phyloP scores from a whole-genome alignment of 257 asterid species.

The Solanum medicagineum region DNA sequence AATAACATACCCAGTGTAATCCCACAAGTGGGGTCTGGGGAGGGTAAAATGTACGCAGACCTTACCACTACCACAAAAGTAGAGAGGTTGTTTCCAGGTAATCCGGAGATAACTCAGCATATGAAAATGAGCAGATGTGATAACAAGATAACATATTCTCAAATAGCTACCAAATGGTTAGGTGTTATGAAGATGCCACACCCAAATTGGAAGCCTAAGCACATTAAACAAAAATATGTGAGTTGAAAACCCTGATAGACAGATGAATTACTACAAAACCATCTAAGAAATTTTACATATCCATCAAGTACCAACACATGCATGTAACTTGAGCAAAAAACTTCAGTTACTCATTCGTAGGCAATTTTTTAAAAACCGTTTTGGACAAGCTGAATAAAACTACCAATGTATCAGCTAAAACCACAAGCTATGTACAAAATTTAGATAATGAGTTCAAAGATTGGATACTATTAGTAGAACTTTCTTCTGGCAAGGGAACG shows the following conservation, averaged over 20 bases:
- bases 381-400: background rate
- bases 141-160: background rate
- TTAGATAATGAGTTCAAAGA: background rate
- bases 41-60: no score
- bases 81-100: no score
- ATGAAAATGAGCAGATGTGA: background rate
- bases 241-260: background rate
- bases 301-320: background rate
- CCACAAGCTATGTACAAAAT: background rate
- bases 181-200: background rate
- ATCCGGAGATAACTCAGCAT: background rate
- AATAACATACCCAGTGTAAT: no score
- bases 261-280: background rate
- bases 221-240: background rate
- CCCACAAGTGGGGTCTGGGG: no score
- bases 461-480: no score
- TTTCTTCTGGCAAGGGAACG: no score
- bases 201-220: background rate
- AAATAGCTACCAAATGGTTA: background rate
- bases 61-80: no score
- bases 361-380: background rate
- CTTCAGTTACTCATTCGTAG: background rate
- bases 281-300: background rate
- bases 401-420: background rate
- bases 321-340: background rate